Evolutionary conservation across 768 basidiomycete species (phyloP), one percentile per base, ranked within the genome.

Genomic region (Mycena latifolia): DNA sequence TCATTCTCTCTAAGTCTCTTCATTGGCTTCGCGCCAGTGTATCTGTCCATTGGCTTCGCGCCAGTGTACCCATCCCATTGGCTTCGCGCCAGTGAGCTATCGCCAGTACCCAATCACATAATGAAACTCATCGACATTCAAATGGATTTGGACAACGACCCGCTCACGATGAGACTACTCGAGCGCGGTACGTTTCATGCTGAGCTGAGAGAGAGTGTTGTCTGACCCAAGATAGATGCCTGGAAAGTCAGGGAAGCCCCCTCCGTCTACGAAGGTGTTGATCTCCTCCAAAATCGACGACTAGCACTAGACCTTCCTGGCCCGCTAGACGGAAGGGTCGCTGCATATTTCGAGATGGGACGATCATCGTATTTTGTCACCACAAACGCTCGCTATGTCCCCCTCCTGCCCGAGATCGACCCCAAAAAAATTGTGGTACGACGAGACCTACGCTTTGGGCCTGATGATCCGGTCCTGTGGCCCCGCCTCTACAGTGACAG

Each of bases 391-490:
- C n/a, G n/a, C n/a, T n/a, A n/a, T 31, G 22, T 61, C 24, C 60
- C 60, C 18, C 51, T 43, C 46, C 28, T 46, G 41, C 60, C 60
- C 50, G 28, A 29, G 28, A 25, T 45, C 24, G 60, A 61, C 51
- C 39, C 50, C 15, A 61, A 31, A 39, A 9, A 53, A 43, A 61
- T 61, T 8, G 33, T 53, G 10, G 3, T 41, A 2, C 48, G 48
- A 11, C 58, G 48, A 28, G 58, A 60, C n/a, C 51, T 60, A 35
- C 35, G 48, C 24, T 60, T 27, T 12, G 58, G 58, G 28, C 58
- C 58, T 9, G 58, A 60, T 20, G 48, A 60, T 43, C 58, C 33
- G 12, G 48, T 59, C 22, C 20, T n/a, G n/a, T n/a, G n/a, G n/a
- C n/a, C n/a, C n/a, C n/a, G n/a, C n/a, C n/a, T n/a, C n/a, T n/a